phyloP scores from a whole-genome alignment of 2,329 filamentous ascomycete species.

The Arachnomyces sp. region DNA sequence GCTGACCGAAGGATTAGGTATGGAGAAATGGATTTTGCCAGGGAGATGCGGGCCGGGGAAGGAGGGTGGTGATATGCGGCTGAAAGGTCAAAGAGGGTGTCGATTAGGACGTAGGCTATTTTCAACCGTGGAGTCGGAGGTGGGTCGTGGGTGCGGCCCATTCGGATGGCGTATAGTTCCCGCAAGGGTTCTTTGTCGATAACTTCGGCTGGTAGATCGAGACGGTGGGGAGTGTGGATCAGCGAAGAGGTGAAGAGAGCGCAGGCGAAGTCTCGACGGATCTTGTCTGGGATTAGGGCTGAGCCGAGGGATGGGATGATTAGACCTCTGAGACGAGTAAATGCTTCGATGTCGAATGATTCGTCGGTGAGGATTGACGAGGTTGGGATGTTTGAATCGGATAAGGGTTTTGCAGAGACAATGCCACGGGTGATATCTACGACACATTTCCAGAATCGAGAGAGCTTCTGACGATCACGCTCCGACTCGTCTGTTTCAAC shows the following conservation, averaged over 20 bases:
- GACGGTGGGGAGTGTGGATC: constrained; percentile 62
- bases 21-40: constrained; percentile 69
- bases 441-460: constrained; percentile 63
- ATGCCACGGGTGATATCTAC: constrained; percentile 62
- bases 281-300: constrained; percentile 55
- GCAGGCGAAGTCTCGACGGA: constrained; percentile 62
- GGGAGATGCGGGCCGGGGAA: constrained; percentile 36
- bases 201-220: constrained; percentile 46
- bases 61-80: constrained; percentile 26
- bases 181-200: constrained; percentile 48
- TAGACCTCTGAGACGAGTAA: constrained; percentile 57
- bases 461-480: constrained; percentile 32
- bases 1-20: constrained; percentile 77
- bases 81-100: constrained; percentile 68
- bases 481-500: constrained; percentile 40
- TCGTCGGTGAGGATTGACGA: constrained; percentile 59
- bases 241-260: constrained; percentile 76
- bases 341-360: constrained; percentile 70
- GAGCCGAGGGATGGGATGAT: constrained; percentile 68
- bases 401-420: constrained; percentile 54
- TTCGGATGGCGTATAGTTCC: constrained; percentile 56
- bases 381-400: constrained; percentile 36
- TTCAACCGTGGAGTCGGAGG: constrained; percentile 56
- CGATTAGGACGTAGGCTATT: constrained; percentile 74
- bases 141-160: constrained; percentile 65